These are phyloP conservation scores for Amaranthus cruentus DNA, from an alignment of 148 eudicot genomes.

Conservation along the genomic window DNA sequence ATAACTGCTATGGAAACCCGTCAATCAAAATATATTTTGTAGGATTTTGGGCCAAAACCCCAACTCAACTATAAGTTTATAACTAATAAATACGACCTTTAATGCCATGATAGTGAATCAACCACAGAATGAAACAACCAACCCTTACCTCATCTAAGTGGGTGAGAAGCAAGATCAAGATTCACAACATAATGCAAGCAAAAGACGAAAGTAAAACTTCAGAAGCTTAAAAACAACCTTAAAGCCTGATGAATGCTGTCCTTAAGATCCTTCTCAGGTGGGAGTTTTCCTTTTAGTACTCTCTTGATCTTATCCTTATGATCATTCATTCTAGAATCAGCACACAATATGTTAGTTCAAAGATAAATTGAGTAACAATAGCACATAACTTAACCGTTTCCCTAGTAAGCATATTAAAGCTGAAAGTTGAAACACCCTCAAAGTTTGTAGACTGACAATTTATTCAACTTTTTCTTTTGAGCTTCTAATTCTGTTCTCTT, in stretches of 20 bases:
- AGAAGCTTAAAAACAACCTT: constrained; percentile 47
- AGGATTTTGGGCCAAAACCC: too few relatives aligned
- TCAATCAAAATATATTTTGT: too few relatives aligned
- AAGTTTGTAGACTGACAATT: constrained; percentile 49
- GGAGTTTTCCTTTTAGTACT: constrained; percentile 86
- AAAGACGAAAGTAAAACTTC: constrained; percentile 6
- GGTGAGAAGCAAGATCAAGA: constrained; percentile 7
- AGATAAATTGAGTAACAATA: neutral
- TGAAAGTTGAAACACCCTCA: neutral
- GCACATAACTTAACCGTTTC: neutral
- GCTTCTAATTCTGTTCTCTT: constrained; percentile 64
- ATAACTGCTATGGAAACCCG: too few relatives aligned
- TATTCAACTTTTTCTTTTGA: constrained; percentile 57
- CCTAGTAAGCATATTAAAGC: neutral
- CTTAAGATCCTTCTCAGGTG: constrained; percentile 71
- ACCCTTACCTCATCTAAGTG: neutral
- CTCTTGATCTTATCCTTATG: constrained; percentile 70
- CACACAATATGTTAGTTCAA: constrained; percentile 27
- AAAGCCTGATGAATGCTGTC: constrained; percentile 53
- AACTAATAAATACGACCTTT: too few relatives aligned
- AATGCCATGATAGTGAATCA: neutral
- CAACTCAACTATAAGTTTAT: too few relatives aligned
- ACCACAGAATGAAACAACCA: neutral
- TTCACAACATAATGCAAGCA: neutral
- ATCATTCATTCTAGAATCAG: constrained; percentile 69